phyloP scores from a whole-genome alignment of 352 stramenopile genomes.

The Phytophthora sansomeana region DNA sequence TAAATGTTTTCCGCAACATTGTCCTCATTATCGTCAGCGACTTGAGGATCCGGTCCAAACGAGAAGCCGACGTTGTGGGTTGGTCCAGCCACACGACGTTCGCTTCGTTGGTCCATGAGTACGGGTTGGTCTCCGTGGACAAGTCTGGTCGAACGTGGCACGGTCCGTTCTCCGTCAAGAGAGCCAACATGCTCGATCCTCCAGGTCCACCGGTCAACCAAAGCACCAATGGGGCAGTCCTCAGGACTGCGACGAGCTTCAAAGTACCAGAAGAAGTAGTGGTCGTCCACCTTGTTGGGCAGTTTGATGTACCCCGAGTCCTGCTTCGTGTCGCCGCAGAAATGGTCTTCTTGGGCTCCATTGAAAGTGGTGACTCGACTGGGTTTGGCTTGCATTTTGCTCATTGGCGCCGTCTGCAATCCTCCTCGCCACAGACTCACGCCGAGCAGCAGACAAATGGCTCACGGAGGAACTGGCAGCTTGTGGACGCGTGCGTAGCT shows the following conservation, averaged over 20 bases:
- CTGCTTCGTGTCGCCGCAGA: conserved; percentile 56
- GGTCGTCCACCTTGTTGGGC: conserved; percentile 59
- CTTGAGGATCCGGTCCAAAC: conserved; percentile 32
- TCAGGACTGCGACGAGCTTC: conserved; percentile 47
- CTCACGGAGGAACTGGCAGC: conserved; percentile 22
- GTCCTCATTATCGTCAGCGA: conserved; percentile 50
- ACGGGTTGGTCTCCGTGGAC: conserved; percentile 49
- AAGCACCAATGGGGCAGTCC: conserved; percentile 56
- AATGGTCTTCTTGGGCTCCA: conserved; percentile 36
- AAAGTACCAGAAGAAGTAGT: conserved; percentile 81
- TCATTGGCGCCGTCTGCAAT: neutral
- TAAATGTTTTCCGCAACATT: conserved; percentile 63
- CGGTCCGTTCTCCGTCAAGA: conserved; percentile 69
- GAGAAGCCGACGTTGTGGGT: conserved; percentile 59
- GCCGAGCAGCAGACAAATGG: conserved; percentile 18
- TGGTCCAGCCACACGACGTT: conserved; percentile 76
- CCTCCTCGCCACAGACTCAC: conserved; percentile 23
- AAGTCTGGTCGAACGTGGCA: conserved; percentile 51
- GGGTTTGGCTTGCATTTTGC: conserved; percentile 18
- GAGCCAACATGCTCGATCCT: conserved; percentile 51
- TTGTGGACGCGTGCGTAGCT: conserved; percentile 32
- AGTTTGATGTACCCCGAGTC: conserved; percentile 60
- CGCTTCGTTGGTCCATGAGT: conserved; percentile 58
- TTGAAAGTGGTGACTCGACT: conserved; percentile 23
- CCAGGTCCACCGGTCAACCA: conserved; percentile 67